Evolutionary conservation across 2,329 filamentous ascomycete genomes (phyloP), one percentile per base, ranked within the genome.

Genomic region (Nothophaeocryptopus gaeumannii): DNA sequence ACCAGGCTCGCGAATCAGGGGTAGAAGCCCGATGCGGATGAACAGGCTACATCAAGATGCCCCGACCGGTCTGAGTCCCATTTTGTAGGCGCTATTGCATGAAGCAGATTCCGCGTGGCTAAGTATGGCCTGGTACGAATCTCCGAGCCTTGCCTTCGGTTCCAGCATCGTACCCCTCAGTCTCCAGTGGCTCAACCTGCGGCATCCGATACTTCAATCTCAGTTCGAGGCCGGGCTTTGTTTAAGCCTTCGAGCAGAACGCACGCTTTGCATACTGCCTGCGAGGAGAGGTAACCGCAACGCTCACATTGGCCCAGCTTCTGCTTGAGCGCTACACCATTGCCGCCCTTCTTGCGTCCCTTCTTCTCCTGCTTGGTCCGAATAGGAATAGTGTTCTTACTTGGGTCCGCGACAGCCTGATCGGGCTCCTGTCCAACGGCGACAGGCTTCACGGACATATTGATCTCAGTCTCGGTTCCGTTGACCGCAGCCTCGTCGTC

Each of bases 231-330:
- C 9, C 75, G 60, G 54, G 75, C 81, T 63, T 93, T 96, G 67
- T 99, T 99, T 40, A 99, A 70, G 0, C 87, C 89, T 61, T 97
- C 91, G 2, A 99, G 79, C 38, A 99, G 74, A 54, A 84, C 86
- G 67, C 93, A 99, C 0, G 93, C 93, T 71, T 99, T 95, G 72
- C 93, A 99, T 34, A 96, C 82, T 29, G 82, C 81, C 70, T 99
- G 93, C 62, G 91, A 96, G 2, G 93, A 96, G 70, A 99, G 87
- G 67, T 97, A 99, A 11, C 93, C 93, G 62, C 93, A 99, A 45
- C 82, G 85, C 63, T 85, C 82, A 65, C 93, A 99, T 56, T 84
- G 85, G 1, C 92, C 89, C 59, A 96, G 79, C 11, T 84, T 84
- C 68, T 92, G 88, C 62, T 82, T 79, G n/a, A 78, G 72, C 3